phyloP scores from a whole-genome alignment of 2,329 filamentous ascomycete species.

The Aciculosporium take region DNA sequence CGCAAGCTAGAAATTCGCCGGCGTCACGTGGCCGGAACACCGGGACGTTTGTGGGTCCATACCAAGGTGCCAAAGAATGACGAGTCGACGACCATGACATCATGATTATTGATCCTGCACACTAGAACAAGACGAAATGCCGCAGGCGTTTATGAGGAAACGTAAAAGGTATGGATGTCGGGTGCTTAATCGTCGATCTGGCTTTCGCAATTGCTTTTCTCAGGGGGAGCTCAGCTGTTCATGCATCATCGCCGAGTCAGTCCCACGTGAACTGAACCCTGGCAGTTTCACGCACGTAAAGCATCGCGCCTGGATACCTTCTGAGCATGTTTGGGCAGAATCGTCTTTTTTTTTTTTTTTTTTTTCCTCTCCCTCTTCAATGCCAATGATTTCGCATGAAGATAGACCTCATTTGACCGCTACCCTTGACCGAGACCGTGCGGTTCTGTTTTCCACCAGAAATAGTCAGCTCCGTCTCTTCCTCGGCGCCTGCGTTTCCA shows the following conservation, averaged over 20 bases:
- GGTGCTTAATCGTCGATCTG: not conserved
- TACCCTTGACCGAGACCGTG: conserved; percentile 28
- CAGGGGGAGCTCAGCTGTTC: too few relatives aligned
- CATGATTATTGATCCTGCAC: not conserved
- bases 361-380: too few relatives aligned
- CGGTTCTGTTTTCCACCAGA: conserved; percentile 5
- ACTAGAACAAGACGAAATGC: not conserved
- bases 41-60: conserved; percentile 3
- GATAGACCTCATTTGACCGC: conserved; percentile 34
- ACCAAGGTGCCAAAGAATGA: conserved; percentile 1
- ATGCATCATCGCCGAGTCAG: too few relatives aligned
- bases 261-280: too few relatives aligned
- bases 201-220: not conserved
- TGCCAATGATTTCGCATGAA: conserved; percentile 8
- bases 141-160: too few relatives aligned
- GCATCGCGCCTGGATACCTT: too few relatives aligned
- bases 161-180: not conserved
- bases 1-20: conserved; percentile 16
- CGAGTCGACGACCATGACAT: conserved; percentile 1
- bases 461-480: conserved; percentile 14
- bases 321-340: too few relatives aligned
- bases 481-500: conserved; percentile 16
- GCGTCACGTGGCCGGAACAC: conserved; percentile 16
- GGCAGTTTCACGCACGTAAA: too few relatives aligned
- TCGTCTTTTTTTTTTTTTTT: too few relatives aligned